Evolutionary conservation across 2,329 filamentous ascomycete genomes (phyloP), one percentile per base, ranked within the genome.

Genomic region (Talaromyces sp.): DNA sequence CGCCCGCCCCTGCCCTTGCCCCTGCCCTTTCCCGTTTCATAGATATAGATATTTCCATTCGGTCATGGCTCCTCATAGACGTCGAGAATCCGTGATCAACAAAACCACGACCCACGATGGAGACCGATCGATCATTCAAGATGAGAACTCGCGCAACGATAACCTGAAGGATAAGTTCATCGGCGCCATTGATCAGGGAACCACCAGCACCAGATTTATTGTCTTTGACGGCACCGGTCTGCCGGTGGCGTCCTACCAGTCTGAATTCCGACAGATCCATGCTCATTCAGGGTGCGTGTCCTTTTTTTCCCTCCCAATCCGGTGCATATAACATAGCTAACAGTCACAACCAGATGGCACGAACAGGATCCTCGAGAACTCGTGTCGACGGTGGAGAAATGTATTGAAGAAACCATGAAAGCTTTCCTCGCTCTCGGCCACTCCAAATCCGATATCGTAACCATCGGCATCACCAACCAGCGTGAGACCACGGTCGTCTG

Each of bases 131-230:
- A 33, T 77, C n/a, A 40, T 77, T 9, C 73, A 75, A 44, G 69
- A 75, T 37, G 73, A 76, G 62, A 66, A 66, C 1, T 70, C 67
- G 50, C 70, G 69, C 40, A 63, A 50, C 6, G 73, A 72, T 58
- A 73, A 72, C 56, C 66, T 76, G 44, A 75, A 76, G 62, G 68
- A 76, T 37, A 73, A 67, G 54, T 96, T 91, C 71, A 88, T 96
- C 65, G 92, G 92, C 64, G 91, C 90, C 69, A 93, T 96, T 73
- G 92, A 96, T 73, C 91, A 96, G 72, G 92, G 92, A 63, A 96
- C 92, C 12, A 96, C 92, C 35, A 93, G 90, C 64, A 91, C 92
- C 37, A 85, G 92, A 40, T 96, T 96, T 77, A 84, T 96, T 69
- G 93, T 97, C 72, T 96, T 96, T 79, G 88, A 96, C 76, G 86